Conservation (phyloP, 1,139 yeast species). For the Kodamaea ohmeri region DNA sequence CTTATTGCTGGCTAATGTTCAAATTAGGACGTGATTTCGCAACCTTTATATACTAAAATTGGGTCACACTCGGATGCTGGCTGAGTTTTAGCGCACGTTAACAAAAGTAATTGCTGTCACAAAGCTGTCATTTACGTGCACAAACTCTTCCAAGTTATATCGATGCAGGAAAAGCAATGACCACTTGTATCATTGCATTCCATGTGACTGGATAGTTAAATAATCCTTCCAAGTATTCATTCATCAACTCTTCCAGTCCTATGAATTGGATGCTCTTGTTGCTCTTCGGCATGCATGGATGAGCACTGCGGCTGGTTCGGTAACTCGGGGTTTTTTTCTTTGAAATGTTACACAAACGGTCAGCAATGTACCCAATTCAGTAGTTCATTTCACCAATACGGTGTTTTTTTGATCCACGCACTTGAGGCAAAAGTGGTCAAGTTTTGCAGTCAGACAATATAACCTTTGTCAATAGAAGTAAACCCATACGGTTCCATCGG, state of each 20-base stretch:
- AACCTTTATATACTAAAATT: constrained; percentile 1
- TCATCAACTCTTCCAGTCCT: too few relatives aligned
- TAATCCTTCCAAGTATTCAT: background rate
- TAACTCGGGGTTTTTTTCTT: background rate
- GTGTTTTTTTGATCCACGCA: background rate
- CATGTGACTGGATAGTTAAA: too few relatives aligned
- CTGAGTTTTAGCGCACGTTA: background rate
- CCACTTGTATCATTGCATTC: background rate
- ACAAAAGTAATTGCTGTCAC: constrained; percentile 3
- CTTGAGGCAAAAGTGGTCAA: background rate
- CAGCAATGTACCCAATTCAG: constrained; percentile 2
- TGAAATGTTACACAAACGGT: background rate
- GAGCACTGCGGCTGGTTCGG: background rate
- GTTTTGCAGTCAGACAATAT: too few relatives aligned
- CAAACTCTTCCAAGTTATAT: background rate
- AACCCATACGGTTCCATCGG: too few relatives aligned
- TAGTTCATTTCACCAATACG: background rate
- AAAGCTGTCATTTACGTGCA: background rate
- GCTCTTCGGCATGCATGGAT: background rate
- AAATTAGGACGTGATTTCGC: background rate
- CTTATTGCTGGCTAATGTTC: background rate
- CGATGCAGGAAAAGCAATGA: background rate
- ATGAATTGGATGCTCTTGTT: too few relatives aligned
- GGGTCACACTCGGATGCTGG: constrained; percentile 1
- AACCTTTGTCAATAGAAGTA: too few relatives aligned